phyloP scores from a whole-genome alignment of 2,329 filamentous ascomycete genomes.

The Dichotomopilus funicola region DNA sequence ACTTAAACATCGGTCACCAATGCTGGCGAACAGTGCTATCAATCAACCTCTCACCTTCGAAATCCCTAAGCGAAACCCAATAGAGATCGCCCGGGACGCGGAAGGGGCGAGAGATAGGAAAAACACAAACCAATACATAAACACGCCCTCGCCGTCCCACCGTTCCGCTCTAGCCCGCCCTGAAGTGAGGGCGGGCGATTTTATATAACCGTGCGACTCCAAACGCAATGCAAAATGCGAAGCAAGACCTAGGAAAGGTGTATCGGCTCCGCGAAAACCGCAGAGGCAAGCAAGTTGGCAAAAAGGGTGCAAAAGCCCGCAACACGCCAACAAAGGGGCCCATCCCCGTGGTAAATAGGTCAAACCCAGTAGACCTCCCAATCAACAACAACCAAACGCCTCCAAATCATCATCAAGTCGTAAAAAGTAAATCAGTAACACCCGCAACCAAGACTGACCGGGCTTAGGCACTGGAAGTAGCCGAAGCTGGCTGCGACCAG shows the following conservation, averaged over 20 bases:
- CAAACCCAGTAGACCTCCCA: neutral
- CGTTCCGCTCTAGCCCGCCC: constrained; percentile 11
- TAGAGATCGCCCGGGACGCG: neutral
- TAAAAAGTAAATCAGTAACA: constrained; percentile 4
- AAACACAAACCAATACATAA: neutral
- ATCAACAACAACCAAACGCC: neutral
- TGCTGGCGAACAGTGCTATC: no score
- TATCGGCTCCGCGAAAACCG: constrained; percentile 10
- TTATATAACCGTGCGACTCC: constrained; percentile 26
- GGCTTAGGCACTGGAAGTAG: constrained; percentile 8
- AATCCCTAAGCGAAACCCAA: neutral
- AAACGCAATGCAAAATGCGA: constrained; percentile 24
- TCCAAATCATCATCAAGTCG: constrained; percentile 21
- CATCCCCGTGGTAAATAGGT: no score
- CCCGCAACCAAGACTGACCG: neutral
- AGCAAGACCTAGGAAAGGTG: constrained; percentile 5
- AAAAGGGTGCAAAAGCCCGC: constrained; percentile 1
- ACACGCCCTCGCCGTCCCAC: constrained; percentile 7
- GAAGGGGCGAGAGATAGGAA: constrained; percentile 4
- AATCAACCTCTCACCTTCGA: no score
- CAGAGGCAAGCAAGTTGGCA: neutral
- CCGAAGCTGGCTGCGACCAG: constrained; percentile 17
- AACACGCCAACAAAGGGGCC: neutral
- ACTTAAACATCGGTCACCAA: no score
- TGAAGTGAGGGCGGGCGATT: constrained; percentile 10